Evolutionary conservation across 768 basidiomycete species (phyloP), one percentile per base, ranked within the genome.

Genomic region (Rhodosporidiobolus odoratus): DNA sequence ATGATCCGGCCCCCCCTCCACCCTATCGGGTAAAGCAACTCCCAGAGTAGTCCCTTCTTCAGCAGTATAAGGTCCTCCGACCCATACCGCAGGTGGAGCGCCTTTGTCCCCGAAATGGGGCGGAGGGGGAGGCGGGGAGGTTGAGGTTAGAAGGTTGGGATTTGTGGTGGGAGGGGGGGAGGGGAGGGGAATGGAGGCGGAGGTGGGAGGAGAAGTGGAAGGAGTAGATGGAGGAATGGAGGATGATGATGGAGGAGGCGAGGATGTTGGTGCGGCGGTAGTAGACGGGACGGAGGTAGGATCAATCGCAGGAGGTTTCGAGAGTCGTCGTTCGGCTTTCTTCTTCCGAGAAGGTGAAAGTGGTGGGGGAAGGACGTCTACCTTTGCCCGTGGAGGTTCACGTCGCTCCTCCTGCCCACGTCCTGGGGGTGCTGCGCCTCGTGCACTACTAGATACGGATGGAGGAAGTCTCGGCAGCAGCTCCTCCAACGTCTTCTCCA

Each of bases 341-440:
- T 30, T 53, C 37, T 43, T 19, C 25, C 48, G 48, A 10, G 48
- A 12, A 10, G n/a, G 12, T 23, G 48, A 12, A 30, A 30, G 0
- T 16, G 34, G 53, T 0, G 64, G 56, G 2, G 56, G 64, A n/a
- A 65, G 56, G 34, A 65, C 64, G 30, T 57, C 54, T 34, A 65
- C 64, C 35, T 45, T 65, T 4, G 58, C n/a, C 15, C 34, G 35
- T 37, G 62, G 62, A 2, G 40, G 54, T 7, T 35, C 58, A 37
- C 30, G 4, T 30, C 35, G 35, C 25, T 25, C 17, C 35, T 10
- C 34, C 34, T 21, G 13, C 56, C 23, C 56, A 5, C 37, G 6
- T 37, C 13, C 37, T 37, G 12, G 16, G 21, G 30, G 12, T 34
- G 53, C 43, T 12, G 43, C 43, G 43, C 12, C 43, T 23, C 43